Conservation (phyloP, 805 yeast species). For the Dipodascopsis uninucleata region DNA sequence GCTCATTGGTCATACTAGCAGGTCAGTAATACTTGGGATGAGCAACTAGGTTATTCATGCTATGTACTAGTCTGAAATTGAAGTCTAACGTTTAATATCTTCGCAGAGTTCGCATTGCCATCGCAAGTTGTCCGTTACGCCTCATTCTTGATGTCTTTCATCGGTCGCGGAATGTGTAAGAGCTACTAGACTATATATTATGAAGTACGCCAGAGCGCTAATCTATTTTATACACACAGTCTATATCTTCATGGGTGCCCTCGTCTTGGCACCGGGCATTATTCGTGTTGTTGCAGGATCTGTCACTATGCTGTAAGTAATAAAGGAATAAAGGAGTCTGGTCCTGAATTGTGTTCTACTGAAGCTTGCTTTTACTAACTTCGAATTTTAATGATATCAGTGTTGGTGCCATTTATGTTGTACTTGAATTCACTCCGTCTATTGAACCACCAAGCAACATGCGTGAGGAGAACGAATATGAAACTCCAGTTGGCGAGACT, state of each 20-base stretch:
- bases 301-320: conserved; percentile 44
- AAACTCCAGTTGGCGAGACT: conserved; percentile 24
- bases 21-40: too few relatives aligned
- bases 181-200: conserved; percentile 23
- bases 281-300: conserved; percentile 58
- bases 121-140: conserved; percentile 46
- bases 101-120: conserved; percentile 49
- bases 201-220: background rate
- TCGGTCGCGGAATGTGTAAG: conserved; percentile 71
- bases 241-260: conserved; percentile 49
- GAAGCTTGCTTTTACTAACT: background rate
- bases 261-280: conserved; percentile 50
- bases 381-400: conserved; percentile 1
- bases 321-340: too few relatives aligned
- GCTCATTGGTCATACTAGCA: conserved; percentile 28
- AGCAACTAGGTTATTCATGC: too few relatives aligned
- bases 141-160: conserved; percentile 56
- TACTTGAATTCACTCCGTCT: conserved; percentile 68
- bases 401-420: conserved; percentile 57
- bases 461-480: conserved; percentile 46
- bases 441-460: conserved; percentile 79
- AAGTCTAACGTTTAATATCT: background rate
- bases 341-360: too few relatives aligned
- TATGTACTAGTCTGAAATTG: too few relatives aligned
- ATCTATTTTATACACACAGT: conserved; percentile 35